A percentile compares a stretch with the other conserved stretches of the same genome.
These are phyloP conservation scores for Glebionis coronaria DNA, from an alignment of 129 eudicot species.

Conservation along the genomic window DNA sequence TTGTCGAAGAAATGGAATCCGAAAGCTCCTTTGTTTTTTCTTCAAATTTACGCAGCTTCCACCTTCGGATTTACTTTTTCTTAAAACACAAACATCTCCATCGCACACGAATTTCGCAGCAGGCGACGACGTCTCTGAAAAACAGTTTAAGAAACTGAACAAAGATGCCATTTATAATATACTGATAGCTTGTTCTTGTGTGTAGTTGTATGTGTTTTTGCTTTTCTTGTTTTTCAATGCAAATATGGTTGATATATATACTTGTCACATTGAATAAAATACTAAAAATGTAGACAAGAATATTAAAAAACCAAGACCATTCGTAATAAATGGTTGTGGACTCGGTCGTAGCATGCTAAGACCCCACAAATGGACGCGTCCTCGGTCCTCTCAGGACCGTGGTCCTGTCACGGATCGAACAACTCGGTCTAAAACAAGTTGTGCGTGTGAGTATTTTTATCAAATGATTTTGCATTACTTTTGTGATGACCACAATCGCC, in stretches of 20 bases:
- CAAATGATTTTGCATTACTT: too few relatives aligned
- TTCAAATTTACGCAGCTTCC: slow-evolving; percentile 13
- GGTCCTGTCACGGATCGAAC: too few relatives aligned
- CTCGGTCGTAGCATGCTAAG: too few relatives aligned
- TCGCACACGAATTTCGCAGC: slow-evolving; percentile 30
- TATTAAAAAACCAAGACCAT: too few relatives aligned
- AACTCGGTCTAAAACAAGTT: too few relatives aligned
- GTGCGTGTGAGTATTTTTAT: too few relatives aligned
- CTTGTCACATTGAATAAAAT: too few relatives aligned
- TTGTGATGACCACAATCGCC: too few relatives aligned
- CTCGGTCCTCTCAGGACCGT: too few relatives aligned
- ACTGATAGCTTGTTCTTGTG: neutral
- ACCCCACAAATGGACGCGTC: too few relatives aligned
- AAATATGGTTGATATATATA: neutral
- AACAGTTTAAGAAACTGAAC: slow-evolving; percentile 27
- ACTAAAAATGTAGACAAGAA: too few relatives aligned
- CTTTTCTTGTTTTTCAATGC: neutral
- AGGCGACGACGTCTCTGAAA: slow-evolving; percentile 31
- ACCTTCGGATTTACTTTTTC: slow-evolving; percentile 17
- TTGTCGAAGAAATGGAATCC: slow-evolving; percentile 28
- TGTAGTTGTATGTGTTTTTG: slow-evolving; percentile 10
- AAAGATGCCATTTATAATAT: slow-evolving; percentile 24
- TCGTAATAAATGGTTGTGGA: too few relatives aligned
- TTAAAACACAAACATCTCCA: slow-evolving; percentile 38
- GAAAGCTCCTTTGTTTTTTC: slow-evolving; percentile 30